A percentile compares a stretch with the other conserved stretches of the same genome.
These are phyloP conservation scores for Cucurbita maxima DNA, from an alignment of 306 rosid genomes.

Conservation along the genomic window DNA sequence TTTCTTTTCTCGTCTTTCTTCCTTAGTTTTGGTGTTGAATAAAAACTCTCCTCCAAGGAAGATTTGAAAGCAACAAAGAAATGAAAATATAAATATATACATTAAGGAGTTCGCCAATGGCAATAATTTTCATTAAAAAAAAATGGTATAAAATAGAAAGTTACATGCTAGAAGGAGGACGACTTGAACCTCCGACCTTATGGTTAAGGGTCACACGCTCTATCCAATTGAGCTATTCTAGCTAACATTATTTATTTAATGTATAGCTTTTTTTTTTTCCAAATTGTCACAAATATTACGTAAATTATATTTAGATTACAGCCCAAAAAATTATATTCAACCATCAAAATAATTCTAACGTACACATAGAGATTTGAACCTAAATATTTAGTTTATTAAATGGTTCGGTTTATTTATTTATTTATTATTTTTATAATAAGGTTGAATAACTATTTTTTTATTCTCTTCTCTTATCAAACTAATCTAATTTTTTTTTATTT, in stretches of 20 bases:
- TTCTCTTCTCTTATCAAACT: background rate
- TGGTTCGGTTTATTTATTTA: too few relatives aligned
- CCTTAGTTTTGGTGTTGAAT: background rate
- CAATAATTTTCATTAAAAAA: too few relatives aligned
- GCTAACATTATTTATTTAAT: background rate
- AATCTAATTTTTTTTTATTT: background rate
- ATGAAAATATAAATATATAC: background rate
- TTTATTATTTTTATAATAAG: background rate
- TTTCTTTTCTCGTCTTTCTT: background rate
- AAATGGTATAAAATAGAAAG: background rate
- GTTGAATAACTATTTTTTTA: background rate
- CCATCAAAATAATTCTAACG: too few relatives aligned
- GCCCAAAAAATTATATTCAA: too few relatives aligned
- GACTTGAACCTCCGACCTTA: constrained; percentile 5
- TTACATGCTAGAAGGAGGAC: background rate
- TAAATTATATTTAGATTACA: too few relatives aligned
- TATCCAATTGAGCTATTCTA: constrained; percentile 5
- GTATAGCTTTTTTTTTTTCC: too few relatives aligned
- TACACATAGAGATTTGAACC: too few relatives aligned
- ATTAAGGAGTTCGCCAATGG: too few relatives aligned
- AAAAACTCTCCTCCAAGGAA: background rate
- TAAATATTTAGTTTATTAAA: too few relatives aligned
- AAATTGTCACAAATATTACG: too few relatives aligned
- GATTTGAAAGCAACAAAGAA: background rate
- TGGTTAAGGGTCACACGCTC: background rate